A percentile compares a stretch with the other conserved stretches of the same genome.
Evolutionary conservation across 139 green algal genomes (phyloP).

Genomic region (Penium margaritaceum): DNA sequence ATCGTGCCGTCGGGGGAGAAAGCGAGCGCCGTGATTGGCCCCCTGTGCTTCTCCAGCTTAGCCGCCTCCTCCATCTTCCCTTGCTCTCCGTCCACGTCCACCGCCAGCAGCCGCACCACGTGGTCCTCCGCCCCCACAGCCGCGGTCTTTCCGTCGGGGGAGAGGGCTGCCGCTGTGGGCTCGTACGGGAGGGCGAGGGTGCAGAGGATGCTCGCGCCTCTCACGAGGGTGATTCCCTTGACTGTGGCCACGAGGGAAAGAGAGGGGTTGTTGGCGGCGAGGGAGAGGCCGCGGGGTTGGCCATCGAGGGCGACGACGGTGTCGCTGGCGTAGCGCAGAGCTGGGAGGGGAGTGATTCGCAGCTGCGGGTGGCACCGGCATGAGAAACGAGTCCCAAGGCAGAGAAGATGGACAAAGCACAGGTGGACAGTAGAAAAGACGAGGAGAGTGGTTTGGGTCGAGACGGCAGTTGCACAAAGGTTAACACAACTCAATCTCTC

Average conservation of each 20-base stretch:
- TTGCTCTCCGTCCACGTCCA: conserved; percentile 30
- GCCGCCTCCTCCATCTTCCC: conserved; percentile 12
- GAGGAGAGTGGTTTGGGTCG: too few species aligned
- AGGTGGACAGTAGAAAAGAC: too few species aligned
- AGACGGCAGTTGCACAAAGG: too few species aligned
- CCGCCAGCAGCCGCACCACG: conserved; percentile 23
- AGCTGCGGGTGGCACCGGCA: too few species aligned
- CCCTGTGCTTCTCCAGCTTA: conserved; percentile 29
- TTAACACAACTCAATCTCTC: too few species aligned
- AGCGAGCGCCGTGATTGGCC: conserved; percentile 20
- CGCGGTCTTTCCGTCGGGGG: conserved; percentile 38
- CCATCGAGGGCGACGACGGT: neutral
- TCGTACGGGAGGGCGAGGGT: conserved; percentile 15
- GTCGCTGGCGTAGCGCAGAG: too few species aligned
- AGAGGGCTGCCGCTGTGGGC: conserved; percentile 29
- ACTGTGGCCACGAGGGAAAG: conserved; percentile 19
- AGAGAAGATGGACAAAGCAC: too few species aligned
- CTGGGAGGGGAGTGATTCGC: too few species aligned
- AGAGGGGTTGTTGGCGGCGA: conserved; percentile 15
- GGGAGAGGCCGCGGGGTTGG: conserved; percentile 20
- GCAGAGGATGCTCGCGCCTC: neutral
- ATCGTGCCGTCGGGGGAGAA: conserved; percentile 45
- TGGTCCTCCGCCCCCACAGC: conserved; percentile 36
- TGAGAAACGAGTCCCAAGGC: too few species aligned
- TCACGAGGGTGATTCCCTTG: conserved; percentile 15